A percentile compares a stretch with the other conserved stretches of the same genome.
These are phyloP conservation scores for Intubia oerlemansii DNA, from an alignment of 2,329 filamentous ascomycete species.

Conservation along the genomic window DNA sequence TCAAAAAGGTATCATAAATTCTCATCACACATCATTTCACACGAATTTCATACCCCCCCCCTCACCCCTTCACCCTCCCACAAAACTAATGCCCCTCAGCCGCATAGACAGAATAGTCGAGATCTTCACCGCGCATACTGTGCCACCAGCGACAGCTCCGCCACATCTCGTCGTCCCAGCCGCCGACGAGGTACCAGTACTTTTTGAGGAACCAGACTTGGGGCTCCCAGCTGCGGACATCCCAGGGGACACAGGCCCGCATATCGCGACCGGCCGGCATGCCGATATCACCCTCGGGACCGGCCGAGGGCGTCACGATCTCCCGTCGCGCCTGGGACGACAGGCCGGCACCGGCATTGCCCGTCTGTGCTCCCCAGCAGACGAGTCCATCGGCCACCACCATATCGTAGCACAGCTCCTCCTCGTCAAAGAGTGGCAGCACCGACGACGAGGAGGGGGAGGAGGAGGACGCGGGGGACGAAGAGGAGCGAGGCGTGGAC, in stretches of 20 bases:
- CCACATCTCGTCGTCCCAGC: conserved; percentile 10
- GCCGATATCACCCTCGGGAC: too few relatives aligned
- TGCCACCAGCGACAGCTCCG: conserved; percentile 9
- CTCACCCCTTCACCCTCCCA: too few relatives aligned
- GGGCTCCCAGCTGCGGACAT: conserved; percentile 22
- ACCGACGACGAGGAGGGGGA: too few relatives aligned
- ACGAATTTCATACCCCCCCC: neutral
- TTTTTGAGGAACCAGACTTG: conserved; percentile 21
- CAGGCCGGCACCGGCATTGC: conserved; percentile 5
- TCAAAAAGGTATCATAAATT: too few relatives aligned
- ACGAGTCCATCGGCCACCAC: conserved; percentile 13
- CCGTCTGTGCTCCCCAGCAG: conserved; percentile 16
- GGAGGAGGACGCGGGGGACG: too few relatives aligned
- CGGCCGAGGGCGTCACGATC: neutral
- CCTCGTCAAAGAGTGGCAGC: conserved; percentile 13
- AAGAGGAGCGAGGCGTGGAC: too few relatives aligned
- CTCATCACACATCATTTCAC: neutral
- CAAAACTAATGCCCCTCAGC: conserved; percentile 1
- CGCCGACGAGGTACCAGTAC: conserved; percentile 9
- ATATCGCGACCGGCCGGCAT: too few relatives aligned
- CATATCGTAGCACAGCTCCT: conserved; percentile 16
- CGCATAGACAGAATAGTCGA: conserved; percentile 7
- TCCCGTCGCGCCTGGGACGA: conserved; percentile 6
- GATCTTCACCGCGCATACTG: conserved; percentile 8
- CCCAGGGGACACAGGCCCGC: conserved; percentile 20